Evolutionary conservation across 306 rosid genomes (phyloP).

Genomic region (Malus orientalis): DNA sequence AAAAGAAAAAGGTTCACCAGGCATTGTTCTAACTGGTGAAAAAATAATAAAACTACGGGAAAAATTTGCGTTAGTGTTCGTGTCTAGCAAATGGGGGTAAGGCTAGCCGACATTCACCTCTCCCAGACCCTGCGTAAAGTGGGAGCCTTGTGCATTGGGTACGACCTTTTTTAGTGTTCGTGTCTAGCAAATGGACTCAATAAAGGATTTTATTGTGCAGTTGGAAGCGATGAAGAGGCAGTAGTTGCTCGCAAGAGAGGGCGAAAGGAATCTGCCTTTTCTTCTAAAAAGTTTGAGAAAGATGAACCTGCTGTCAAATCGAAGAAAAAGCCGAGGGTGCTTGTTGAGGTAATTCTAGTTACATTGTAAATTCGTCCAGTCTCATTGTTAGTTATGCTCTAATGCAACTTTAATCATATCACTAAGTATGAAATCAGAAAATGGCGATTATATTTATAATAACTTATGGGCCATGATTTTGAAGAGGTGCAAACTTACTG

Average conservation of each 20-base stretch:
- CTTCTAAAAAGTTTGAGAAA: slow-evolving; percentile 43
- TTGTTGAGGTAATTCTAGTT: slow-evolving; percentile 69
- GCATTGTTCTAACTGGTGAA: neutral
- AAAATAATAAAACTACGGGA: neutral
- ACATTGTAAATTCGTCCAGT: neutral
- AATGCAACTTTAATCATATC: neutral
- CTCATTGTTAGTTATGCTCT: neutral
- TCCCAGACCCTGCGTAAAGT: no score
- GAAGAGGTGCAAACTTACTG: neutral
- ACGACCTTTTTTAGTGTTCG: no score
- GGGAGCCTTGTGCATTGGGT: no score
- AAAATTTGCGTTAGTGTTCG: no score
- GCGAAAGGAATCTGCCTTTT: slow-evolving; percentile 24
- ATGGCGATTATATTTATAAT: neutral
- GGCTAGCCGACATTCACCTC: no score
- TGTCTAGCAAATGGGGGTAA: neutral
- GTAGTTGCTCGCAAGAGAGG: slow-evolving; percentile 30
- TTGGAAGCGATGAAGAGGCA: slow-evolving; percentile 38
- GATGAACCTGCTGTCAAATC: slow-evolving; percentile 41
- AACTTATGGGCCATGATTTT: neutral
- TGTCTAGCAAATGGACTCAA: slow-evolving; percentile 8
- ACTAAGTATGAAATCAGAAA: neutral
- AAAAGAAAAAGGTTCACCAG: neutral
- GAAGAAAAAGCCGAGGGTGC: slow-evolving; percentile 46
- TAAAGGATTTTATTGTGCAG: slow-evolving; percentile 29